Evolutionary conservation across 352 stramenopile genomes (phyloP).

Genomic region (Phytopythium chamaehyphon): DNA sequence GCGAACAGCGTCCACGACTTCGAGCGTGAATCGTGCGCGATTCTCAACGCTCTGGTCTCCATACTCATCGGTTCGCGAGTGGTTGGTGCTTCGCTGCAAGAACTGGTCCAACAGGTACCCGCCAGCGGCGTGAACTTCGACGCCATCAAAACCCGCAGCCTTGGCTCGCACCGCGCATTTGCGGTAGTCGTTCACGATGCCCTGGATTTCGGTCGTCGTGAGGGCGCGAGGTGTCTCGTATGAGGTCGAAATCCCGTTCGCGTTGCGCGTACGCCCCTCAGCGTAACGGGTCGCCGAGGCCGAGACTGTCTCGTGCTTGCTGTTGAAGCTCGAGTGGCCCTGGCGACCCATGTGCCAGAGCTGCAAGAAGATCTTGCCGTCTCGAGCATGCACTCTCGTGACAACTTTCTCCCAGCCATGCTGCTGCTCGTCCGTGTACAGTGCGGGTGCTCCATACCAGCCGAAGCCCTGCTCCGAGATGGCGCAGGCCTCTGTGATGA

Average conservation of each 20-base stretch:
- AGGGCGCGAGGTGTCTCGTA: conserved; percentile 51
- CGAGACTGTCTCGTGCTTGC: conserved; percentile 42
- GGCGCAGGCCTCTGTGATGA: conserved; percentile 24
- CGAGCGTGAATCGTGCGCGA: conserved; percentile 45
- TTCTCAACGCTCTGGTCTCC: conserved; percentile 59
- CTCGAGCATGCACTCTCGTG: conserved; percentile 67
- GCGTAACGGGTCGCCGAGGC: conserved; percentile 23
- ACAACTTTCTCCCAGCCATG: conserved; percentile 37
- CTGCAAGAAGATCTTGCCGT: conserved; percentile 35
- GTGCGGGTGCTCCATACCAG: conserved; percentile 38
- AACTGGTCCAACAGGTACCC: conserved; percentile 92
- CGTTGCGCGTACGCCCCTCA: conserved; percentile 14
- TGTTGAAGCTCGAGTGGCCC: conserved; percentile 40
- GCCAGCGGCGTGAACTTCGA: conserved; percentile 81
- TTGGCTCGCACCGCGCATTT: conserved; percentile 53
- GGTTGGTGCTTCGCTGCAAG: conserved; percentile 66
- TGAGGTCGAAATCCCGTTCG: conserved; percentile 16
- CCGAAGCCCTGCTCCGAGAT: conserved; percentile 28
- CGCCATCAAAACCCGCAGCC: conserved; percentile 58
- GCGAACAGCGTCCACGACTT: conserved; percentile 41
- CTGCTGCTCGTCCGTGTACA: conserved; percentile 40
- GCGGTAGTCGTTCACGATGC: conserved; percentile 57
- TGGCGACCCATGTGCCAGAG: conserved; percentile 71
- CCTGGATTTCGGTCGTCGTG: conserved; percentile 59
- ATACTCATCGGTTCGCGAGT: conserved; percentile 31